Base-by-base conservation (phyloP, 1,284 basidiomycete species). In the Bjerkandera adusta region DNA sequence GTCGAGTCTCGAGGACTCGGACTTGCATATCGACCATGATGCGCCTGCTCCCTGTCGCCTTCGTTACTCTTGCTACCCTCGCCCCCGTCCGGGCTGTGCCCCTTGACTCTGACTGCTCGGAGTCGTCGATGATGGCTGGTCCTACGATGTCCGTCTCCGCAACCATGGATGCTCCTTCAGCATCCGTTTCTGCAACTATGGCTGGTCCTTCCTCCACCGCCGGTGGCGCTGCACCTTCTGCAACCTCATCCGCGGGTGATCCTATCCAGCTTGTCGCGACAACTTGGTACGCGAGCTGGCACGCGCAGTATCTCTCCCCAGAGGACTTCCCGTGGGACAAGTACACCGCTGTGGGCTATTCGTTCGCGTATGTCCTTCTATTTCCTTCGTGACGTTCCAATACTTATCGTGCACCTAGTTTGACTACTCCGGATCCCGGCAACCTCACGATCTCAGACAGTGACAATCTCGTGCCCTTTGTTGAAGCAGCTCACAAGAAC, bases 241-340 rank as follows among this genome's bases (percentile, higher is more conserved):
- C 48, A 24, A 49, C 47, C 43, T 44, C 24, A 18, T 27, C 44
- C 18, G 33, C 32, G 26, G 49, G 54, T 36, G 53, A n/a, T n/a
- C n/a, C n/a, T n/a, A n/a, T n/a, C n/a, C n/a, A 57, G 8, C 47
- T 73, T 15, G 59, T 81, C 4, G 71, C 76, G 1, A 64, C 74
- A 35, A 72, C 75, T 1, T 84, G 80, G 80, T 82, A 77, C 55
- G 70, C 81, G 24, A 75, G 72, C 36, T 83, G 79, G 79, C 67
- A 74, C 45, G 69, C 64, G 20, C 43, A 57, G 34, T 55, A 67
- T 36, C 68, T 71, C 48, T 59, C 73, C 15, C 71, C 75, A 4
- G 59, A 62, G 33, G 63, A 71, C 22, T 63, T 84, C 32, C 70
- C 70, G 25, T 84, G 80, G 80, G 56, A 62, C 8, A 81, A 79